A percentile compares a stretch with the other conserved stretches of the same genome.
Conservation (phyloP, 805 yeast species). For the Huiozyma naganishii region DNA sequence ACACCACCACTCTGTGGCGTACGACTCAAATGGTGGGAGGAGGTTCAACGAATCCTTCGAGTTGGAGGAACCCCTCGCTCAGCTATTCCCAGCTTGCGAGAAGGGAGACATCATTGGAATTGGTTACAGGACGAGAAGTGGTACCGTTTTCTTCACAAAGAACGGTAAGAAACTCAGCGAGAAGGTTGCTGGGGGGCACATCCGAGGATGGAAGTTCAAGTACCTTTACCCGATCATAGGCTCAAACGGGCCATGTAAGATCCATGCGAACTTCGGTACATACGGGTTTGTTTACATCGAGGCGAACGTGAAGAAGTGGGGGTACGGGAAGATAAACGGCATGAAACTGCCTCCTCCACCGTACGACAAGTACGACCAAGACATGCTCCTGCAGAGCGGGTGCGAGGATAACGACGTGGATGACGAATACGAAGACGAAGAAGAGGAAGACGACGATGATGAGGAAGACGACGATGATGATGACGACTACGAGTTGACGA, state of each 20-base stretch:
- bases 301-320: conserved; percentile 92
- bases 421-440: conserved; percentile 8
- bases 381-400: conserved; percentile 58
- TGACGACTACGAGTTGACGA: background rate
- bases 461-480: conserved; percentile 9
- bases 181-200: conserved; percentile 69
- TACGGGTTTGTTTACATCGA: conserved; percentile 84
- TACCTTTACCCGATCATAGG: conserved; percentile 85
- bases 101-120: conserved; percentile 91
- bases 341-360: conserved; percentile 89
- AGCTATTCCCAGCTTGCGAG: conserved; percentile 47
- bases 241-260: conserved; percentile 64
- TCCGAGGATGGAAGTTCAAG: conserved; percentile 58
- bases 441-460: conserved; percentile 9
- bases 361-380: conserved; percentile 69
- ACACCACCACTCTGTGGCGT: conserved; percentile 74
- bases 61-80: conserved; percentile 33
- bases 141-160: conserved; percentile 85
- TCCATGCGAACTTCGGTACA: conserved; percentile 87
- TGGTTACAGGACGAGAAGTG: conserved; percentile 74
- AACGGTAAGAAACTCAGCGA: conserved; percentile 86
- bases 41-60: conserved; percentile 70
- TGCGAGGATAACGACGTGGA: conserved; percentile 38
- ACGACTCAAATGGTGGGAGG: conserved; percentile 76
- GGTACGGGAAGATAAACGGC: conserved; percentile 85